phyloP scores from a whole-genome alignment of 768 basidiomycete species.

The Hemileccinum rubropunctum region DNA sequence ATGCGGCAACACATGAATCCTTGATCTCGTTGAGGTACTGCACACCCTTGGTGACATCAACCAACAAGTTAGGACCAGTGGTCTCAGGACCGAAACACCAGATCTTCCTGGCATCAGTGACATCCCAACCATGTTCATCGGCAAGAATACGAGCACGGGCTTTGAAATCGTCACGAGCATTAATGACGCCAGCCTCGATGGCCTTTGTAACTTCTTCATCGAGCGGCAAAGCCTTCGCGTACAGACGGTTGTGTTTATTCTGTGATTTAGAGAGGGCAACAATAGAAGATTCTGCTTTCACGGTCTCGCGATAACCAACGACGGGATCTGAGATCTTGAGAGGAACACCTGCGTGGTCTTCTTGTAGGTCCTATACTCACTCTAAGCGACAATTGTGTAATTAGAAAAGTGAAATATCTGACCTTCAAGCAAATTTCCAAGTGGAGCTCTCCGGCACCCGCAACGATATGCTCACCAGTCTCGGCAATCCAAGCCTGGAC shows the following conservation, averaged over 20 bases:
- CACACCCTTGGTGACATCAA: conserved; percentile 98
- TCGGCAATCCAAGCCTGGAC: conserved; percentile 93
- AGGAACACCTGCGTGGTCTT: conserved; percentile 99
- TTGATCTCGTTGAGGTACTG: conserved; percentile 99
- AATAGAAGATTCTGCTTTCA: conserved; percentile 92
- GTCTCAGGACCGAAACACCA: conserved; percentile 99
- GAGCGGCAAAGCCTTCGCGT: conserved; percentile 87
- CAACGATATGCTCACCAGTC: conserved; percentile 97
- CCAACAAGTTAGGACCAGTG: conserved; percentile 93
- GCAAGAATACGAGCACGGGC: conserved; percentile 91
- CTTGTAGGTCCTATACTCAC: conserved; percentile 84
- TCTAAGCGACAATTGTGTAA: background rate
- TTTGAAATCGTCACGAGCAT: conserved; percentile 96
- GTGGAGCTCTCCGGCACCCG: conserved; percentile 98
- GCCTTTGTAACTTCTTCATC: conserved; percentile 93
- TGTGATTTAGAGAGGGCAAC: conserved; percentile 98
- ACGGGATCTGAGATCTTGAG: conserved; percentile 98
- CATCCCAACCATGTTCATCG: conserved; percentile 97
- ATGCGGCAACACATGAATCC: conserved; percentile 97
- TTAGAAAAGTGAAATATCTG: conserved; percentile 7
- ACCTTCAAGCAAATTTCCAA: conserved; percentile 99
- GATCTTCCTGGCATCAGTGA: conserved; percentile 98
- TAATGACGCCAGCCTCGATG: conserved; percentile 85
- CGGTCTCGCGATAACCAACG: conserved; percentile 97
- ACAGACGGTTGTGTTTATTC: conserved; percentile 99